A percentile compares a stretch with the other conserved stretches of the same genome.
Conservation (phyloP, 2,329 filamentous ascomycete species). For the Cordyceps farinosa region DNA sequence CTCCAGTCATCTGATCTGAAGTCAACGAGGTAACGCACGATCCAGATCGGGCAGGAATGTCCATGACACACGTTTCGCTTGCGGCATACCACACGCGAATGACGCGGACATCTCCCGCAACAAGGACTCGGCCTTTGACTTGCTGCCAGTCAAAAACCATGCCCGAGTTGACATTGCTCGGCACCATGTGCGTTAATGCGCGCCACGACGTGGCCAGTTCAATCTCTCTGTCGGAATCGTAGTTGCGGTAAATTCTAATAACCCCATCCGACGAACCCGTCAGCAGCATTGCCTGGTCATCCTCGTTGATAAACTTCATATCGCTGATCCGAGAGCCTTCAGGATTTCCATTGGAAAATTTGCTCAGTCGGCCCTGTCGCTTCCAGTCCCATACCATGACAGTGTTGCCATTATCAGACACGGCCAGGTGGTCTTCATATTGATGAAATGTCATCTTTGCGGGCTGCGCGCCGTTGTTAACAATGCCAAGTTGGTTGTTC, state of each 20-base stretch:
- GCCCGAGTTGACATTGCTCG: constrained; percentile 89
- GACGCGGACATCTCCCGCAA: constrained; percentile 91
- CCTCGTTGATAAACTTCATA: constrained; percentile 96
- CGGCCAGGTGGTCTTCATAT: constrained; percentile 92
- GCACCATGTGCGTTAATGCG: constrained; percentile 87
- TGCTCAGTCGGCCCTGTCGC: constrained; percentile 66
- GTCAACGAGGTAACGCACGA: constrained; percentile 95
- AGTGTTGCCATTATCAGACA: constrained; percentile 88
- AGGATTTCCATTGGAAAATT: constrained; percentile 94
- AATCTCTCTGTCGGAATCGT: constrained; percentile 71
- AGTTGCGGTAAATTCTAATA: constrained; percentile 87
- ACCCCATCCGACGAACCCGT: constrained; percentile 94
- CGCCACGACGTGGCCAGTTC: constrained; percentile 90
- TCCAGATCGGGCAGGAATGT: constrained; percentile 90
- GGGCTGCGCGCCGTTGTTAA: constrained; percentile 87
- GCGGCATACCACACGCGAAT: constrained; percentile 96
- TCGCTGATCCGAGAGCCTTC: constrained; percentile 88
- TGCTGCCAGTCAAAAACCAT: constrained; percentile 99
- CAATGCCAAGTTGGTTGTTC: constrained; percentile 77
- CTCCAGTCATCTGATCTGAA: constrained; percentile 95
- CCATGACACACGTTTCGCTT: constrained; percentile 85
- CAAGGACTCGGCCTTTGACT: constrained; percentile 90
- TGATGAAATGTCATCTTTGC: constrained; percentile 95
- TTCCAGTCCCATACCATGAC: constrained; percentile 95
- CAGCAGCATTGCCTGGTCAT: constrained; percentile 91